Base-by-base conservation (phyloP, 2,329 filamentous ascomycete genomes). In the Orbilia brochopaga region DNA sequence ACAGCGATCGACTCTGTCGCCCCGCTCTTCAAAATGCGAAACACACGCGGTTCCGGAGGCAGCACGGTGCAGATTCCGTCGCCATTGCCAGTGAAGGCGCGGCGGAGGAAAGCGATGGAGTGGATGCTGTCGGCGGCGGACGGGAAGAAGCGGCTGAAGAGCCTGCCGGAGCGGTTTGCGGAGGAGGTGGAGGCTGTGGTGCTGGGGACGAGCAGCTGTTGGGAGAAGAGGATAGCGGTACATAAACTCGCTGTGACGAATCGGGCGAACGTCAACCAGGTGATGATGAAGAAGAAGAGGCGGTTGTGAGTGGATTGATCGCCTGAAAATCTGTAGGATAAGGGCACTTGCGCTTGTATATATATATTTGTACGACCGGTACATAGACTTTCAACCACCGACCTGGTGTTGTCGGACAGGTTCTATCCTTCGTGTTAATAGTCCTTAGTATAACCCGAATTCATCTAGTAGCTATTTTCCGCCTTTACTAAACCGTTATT, bases 1-100 rank as follows among this genome's bases (percentile, higher is more conserved):
- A 84, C 95, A 32, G 92, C 92, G 32, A 88, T 99, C 77, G 94
- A 99, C 83, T 95, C 91, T 8, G 89, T 99, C 23, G 91, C 92
- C 1, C 94, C 94, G 8, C 85, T 99, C 15, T 83, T 99, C 77
- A 88, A 89, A 75, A 88, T 99, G 78, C 86, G 87, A 61, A 85
- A 85, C 73, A 85, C 91, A 76, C 87, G 87, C 77, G 92, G 91
- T 75, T 86, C 90, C 37, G 94, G 94, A 82, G 94, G 94, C 80
- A 85, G 86, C 37, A 86, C 91, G 11, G 85, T 97, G 67, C 91
- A 93, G 63, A 85, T 97, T 37, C 94, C 94, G 0, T 83, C 88
- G 21, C 93, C 94, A 0, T 83, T 97, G 19, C 82, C 83, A 0
- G 81, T 88, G 74, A 85, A 91, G 72, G 90, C 95, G 79, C 85